These are phyloP conservation scores for Stropharia rugosoannulata DNA, from an alignment of 768 basidiomycete species.

Conservation along the genomic window DNA sequence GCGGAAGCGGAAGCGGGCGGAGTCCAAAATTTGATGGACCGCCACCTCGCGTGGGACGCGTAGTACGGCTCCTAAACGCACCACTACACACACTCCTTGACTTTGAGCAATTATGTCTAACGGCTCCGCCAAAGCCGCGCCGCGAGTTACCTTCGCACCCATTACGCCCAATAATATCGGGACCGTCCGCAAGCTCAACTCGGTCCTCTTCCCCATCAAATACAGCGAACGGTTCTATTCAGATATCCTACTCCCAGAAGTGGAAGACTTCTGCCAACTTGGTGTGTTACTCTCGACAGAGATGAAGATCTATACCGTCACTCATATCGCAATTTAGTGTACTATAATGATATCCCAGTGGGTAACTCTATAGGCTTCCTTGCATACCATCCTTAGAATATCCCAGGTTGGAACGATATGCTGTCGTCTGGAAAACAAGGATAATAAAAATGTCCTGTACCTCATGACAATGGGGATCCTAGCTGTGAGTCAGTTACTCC, in stretches of 20 bases:
- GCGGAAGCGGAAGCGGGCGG: background rate
- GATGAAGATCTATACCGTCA: background rate
- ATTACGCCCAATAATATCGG: slow-evolving; percentile 84
- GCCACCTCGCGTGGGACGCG: background rate
- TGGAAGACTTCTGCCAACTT: slow-evolving; percentile 87
- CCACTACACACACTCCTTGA: background rate
- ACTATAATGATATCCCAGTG: slow-evolving; percentile 88
- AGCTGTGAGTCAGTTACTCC: slow-evolving; percentile 50
- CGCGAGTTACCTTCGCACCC: slow-evolving; percentile 68
- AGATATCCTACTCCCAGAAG: slow-evolving; percentile 72
- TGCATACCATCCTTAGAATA: slow-evolving; percentile 14
- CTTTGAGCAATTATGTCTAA: slow-evolving; percentile 15
- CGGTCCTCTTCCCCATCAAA: slow-evolving; percentile 85
- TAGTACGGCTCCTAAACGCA: background rate
- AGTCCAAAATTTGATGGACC: background rate
- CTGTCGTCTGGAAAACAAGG: slow-evolving; percentile 75
- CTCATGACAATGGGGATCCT: slow-evolving; percentile 93
- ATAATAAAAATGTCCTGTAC: slow-evolving; percentile 60
- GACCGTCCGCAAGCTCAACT: slow-evolving; percentile 65
- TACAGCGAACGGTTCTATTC: slow-evolving; percentile 89
- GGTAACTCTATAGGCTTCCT: slow-evolving; percentile 18
- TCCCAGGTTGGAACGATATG: slow-evolving; percentile 77
- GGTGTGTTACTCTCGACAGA: slow-evolving; percentile 46
- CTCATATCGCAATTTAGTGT: slow-evolving; percentile 49
- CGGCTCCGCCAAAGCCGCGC: slow-evolving; percentile 18